phyloP scores from a whole-genome alignment of 1,284 basidiomycete species.

The Cryptococcus wingfieldii region DNA sequence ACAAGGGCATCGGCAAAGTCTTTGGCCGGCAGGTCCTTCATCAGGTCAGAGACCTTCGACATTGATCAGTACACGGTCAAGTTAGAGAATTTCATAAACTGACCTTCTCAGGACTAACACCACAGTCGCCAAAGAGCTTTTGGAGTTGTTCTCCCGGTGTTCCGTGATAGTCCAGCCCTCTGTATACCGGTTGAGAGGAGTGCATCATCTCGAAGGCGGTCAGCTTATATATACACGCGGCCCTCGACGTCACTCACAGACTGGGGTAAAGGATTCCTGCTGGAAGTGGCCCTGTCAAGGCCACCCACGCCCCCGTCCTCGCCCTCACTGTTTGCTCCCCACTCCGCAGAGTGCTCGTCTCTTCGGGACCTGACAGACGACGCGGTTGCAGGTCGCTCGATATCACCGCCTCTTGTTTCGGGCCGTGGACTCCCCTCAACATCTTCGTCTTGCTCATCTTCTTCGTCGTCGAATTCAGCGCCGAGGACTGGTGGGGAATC shows the following conservation, averaged over 20 bases:
- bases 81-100: constrained; percentile 17
- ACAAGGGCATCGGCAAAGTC: constrained; percentile 61
- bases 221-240: background rate
- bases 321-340: constrained; percentile 12
- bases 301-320: constrained; percentile 20
- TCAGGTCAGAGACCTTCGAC: constrained; percentile 56
- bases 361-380: constrained; percentile 9
- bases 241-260: constrained; percentile 18
- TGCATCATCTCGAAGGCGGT: constrained; percentile 8
- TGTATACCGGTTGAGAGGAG: constrained; percentile 17
- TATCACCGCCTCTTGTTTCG: background rate
- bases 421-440: background rate
- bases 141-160: constrained; percentile 45
- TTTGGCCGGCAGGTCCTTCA: constrained; percentile 72
- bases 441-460: constrained; percentile 4
- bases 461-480: constrained; percentile 3
- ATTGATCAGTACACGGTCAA: background rate
- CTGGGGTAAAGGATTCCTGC: constrained; percentile 38
- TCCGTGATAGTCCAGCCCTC: constrained; percentile 32
- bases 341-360: constrained; percentile 13
- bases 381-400: constrained; percentile 6
- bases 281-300: constrained; percentile 28
- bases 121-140: constrained; percentile 77
- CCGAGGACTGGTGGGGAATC: constrained; percentile 24
- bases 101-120: constrained; percentile 75